Conservation (phyloP, 2,329 filamentous ascomycete species). For the Pyrenochaeta sp. region DNA sequence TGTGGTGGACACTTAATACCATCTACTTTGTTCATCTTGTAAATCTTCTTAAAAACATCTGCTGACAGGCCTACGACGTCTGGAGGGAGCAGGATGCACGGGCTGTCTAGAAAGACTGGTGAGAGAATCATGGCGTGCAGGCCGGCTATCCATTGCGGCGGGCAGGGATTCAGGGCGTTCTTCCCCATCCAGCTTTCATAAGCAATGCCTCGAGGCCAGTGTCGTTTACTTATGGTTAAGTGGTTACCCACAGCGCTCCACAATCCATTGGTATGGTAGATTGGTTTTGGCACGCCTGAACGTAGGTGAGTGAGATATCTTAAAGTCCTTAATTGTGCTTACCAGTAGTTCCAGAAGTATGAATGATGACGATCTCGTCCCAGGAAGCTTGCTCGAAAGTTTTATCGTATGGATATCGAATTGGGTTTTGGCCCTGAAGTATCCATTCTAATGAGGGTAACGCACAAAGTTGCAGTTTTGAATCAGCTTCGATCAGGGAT, state of each 20-base stretch:
- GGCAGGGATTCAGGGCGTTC: constrained; percentile 17
- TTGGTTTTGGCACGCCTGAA: constrained; percentile 20
- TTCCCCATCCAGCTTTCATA: constrained; percentile 22
- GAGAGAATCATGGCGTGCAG: constrained; percentile 12
- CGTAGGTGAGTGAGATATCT: background rate
- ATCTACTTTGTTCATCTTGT: constrained; percentile 15
- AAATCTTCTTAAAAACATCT: constrained; percentile 18
- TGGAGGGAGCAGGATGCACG: constrained; percentile 15
- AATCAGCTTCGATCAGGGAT: background rate
- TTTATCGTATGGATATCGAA: constrained; percentile 21
- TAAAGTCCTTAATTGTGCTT: background rate
- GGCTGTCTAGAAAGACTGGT: constrained; percentile 14
- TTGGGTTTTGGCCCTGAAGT: constrained; percentile 2
- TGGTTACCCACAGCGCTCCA: background rate
- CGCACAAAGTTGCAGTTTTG: background rate
- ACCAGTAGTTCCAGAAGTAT: constrained; percentile 31
- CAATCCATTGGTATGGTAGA: constrained; percentile 21
- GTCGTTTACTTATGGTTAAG: constrained; percentile 7
- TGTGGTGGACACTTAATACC: constrained; percentile 21
- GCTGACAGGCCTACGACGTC: constrained; percentile 9
- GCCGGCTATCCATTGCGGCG: constrained; percentile 29
- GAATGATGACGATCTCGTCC: constrained; percentile 25
- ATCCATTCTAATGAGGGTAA: constrained; percentile 20
- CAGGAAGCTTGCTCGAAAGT: constrained; percentile 20
- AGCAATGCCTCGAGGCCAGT: constrained; percentile 24